Base-by-base conservation (phyloP, 352 stramenopile species). In the Blastocystis sp. region DNA sequence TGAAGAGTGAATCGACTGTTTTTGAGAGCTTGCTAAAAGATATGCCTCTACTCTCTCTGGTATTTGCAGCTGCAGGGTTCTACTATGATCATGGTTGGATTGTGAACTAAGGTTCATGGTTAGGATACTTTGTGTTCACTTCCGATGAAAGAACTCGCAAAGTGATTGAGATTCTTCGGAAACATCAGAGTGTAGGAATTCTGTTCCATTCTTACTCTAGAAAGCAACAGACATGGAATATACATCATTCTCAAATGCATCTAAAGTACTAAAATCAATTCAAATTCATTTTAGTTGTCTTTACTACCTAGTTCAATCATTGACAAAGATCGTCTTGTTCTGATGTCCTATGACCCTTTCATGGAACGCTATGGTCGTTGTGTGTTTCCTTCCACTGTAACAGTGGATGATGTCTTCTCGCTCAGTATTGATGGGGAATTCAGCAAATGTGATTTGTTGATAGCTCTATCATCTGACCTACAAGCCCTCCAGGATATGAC, bases 1-100 rank as follows among this genome's bases (percentile, higher is more conserved):
- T 83, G 11, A 83, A 83, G 29, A 63, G 32, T 29, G 35, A 83
- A 9, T 51, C 71, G 3, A 24, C 49, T 65, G 12, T 49, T 9
- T 66, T 83, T 43, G 0, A 19, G 1, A 19, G 24, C 21, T 7
- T 83, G 24, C n/a, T 83, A 5, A 24, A 83, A 43, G 21, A 1
- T 12, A 16, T 65, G 21, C 49, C 71, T 0, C 39, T 42, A 4
- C 16, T 65, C 12, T 66, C 71, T 19, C 11, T 83, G 29, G n/a
- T 83, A 12, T 66, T 83, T 83, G 71, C 71, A n/a, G 71, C 71
- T 39, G 71, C 71, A 14, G 71, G 71, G 2, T 83, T 83, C 32
- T 54, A 35, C 4, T 83, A 67, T 51, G 71, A 83, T 66, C 52
- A 66, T 39, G 49, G 71, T 66, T 32, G 9, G 24, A 1, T 11